A percentile compares a stretch with the other conserved stretches of the same genome.
Conservation (phyloP, 2,329 filamentous ascomycete genomes). For the Aspergillus floridensis region DNA sequence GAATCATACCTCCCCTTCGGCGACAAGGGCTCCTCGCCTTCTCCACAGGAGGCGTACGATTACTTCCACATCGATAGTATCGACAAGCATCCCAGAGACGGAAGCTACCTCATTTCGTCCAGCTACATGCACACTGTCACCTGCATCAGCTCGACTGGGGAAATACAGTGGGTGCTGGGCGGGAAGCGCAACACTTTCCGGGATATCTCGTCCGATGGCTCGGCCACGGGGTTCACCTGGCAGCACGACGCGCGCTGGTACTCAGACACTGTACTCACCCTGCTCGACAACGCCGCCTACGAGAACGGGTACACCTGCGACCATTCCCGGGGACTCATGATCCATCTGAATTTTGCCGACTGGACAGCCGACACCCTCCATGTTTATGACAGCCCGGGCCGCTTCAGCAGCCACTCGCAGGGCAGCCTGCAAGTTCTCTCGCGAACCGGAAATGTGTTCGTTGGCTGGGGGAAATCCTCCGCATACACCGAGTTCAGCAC, state of each 20-base stretch:
- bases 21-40: conserved; percentile 18
- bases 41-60: conserved; percentile 47
- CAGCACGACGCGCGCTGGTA: conserved; percentile 33
- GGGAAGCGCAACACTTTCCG: conserved; percentile 31
- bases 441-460: conserved; percentile 44
- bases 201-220: conserved; percentile 20
- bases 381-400: conserved; percentile 18
- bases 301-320: conserved; percentile 11
- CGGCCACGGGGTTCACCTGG: conserved; percentile 27
- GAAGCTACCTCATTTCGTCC: conserved; percentile 15
- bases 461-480: conserved; percentile 53
- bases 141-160: conserved; percentile 19
- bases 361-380: conserved; percentile 44
- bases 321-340: conserved; percentile 22
- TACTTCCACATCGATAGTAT: conserved; percentile 48
- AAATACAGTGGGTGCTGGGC: conserved; percentile 28
- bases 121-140: conserved; percentile 40
- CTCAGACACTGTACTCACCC: conserved; percentile 20
- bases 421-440: conserved; percentile 19
- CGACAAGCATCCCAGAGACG: conserved; percentile 45
- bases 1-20: conserved; percentile 21
- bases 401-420: conserved; percentile 15
- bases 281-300: conserved; percentile 29
- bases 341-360: conserved; percentile 44
- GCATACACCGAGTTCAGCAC: conserved; percentile 49